These are phyloP conservation scores for Backusella australiensis DNA, from an alignment of 192 early-diverging fungal species.

Conservation along the genomic window DNA sequence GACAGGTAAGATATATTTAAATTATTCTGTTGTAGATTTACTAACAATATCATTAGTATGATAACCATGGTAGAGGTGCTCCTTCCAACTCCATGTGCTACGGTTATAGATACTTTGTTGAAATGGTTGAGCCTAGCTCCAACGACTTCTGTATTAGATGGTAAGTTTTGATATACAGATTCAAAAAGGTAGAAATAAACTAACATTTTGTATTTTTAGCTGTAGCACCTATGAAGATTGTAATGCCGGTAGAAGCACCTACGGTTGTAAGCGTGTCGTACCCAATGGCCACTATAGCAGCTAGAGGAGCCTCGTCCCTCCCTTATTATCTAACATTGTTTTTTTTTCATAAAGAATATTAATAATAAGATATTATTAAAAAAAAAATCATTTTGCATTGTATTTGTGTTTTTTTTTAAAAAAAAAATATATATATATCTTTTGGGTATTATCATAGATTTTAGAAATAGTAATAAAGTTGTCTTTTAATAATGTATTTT, in stretches of 20 bases:
- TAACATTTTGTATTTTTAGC: neutral
- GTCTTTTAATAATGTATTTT: no score
- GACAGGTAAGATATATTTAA: conserved; percentile 9
- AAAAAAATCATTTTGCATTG: neutral
- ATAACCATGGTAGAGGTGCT: conserved; percentile 28
- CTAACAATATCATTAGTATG: conserved; percentile 16
- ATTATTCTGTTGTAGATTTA: neutral
- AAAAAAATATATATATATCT: no score
- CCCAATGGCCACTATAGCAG: conserved; percentile 39
- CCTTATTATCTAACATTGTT: neutral
- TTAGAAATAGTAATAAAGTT: no score
- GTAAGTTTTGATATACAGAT: neutral
- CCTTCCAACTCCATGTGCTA: conserved; percentile 24
- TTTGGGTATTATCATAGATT: no score
- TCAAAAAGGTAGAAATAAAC: neutral
- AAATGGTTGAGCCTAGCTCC: conserved; percentile 37
- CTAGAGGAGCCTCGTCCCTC: neutral
- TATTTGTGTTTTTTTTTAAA: neutral
- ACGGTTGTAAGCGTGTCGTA: conserved; percentile 61
- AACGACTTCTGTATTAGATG: conserved; percentile 37
- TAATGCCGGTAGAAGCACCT: conserved; percentile 38
- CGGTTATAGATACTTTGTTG: conserved; percentile 34
- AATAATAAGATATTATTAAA: neutral
- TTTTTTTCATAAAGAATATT: neutral
- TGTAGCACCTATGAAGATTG: conserved; percentile 39